These are phyloP conservation scores for Nigrospora osmanthi DNA, from an alignment of 2,329 filamentous ascomycete genomes.

Conservation along the genomic window DNA sequence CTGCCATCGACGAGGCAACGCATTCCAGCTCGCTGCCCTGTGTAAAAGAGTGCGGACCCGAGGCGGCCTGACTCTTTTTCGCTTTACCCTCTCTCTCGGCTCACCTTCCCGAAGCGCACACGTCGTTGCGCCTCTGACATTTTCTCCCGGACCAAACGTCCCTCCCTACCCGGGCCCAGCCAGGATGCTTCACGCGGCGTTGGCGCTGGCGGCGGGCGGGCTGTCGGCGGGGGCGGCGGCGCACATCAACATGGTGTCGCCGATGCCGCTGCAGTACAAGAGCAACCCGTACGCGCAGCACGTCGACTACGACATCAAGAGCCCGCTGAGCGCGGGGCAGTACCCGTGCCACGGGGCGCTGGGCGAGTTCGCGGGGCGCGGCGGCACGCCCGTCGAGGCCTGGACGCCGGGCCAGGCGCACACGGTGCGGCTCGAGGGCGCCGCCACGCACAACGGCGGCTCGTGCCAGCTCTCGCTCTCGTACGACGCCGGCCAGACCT, in stretches of 20 bases:
- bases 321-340: slow-evolving; percentile 52
- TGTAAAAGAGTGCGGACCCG: too few relatives aligned
- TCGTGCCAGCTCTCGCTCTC: slow-evolving; percentile 71
- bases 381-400: slow-evolving; percentile 33
- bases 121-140: too few relatives aligned
- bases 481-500: slow-evolving; percentile 62
- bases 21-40: too few relatives aligned
- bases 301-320: slow-evolving; percentile 67
- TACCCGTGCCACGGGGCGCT: slow-evolving; percentile 70
- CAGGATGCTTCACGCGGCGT: slow-evolving; percentile 27
- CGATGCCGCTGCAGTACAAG: slow-evolving; percentile 45
- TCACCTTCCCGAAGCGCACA: too few relatives aligned
- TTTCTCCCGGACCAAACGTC: too few relatives aligned
- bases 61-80: too few relatives aligned
- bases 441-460: slow-evolving; percentile 55
- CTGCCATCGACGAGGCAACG: too few relatives aligned
- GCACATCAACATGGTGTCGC: slow-evolving; percentile 49
- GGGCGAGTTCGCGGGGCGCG: slow-evolving; percentile 23
- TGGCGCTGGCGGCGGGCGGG: slow-evolving; percentile 23
- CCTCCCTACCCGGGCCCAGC: slow-evolving; percentile 24
- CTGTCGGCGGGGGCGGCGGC: slow-evolving; percentile 25
- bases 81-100: too few relatives aligned
- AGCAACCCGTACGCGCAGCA: slow-evolving; percentile 42
- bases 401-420: slow-evolving; percentile 57
- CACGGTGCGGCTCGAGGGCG: slow-evolving; percentile 53